Base-by-base conservation (phyloP, 768 basidiomycete genomes). In the Panaeolus papilionaceus region DNA sequence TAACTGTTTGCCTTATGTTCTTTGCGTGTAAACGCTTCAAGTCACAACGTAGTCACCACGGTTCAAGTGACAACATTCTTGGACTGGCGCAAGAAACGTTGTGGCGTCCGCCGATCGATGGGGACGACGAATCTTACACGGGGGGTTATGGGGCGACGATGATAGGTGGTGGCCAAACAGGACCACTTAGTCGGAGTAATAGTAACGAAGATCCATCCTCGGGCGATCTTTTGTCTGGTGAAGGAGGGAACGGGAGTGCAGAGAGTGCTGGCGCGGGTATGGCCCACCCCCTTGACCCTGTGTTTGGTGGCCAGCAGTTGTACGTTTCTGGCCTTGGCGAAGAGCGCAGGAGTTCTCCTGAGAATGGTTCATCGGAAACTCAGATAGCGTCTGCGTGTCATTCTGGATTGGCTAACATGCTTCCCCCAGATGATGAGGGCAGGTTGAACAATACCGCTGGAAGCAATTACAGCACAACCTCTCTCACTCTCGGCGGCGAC, bases 41-140 rank as follows among this genome's bases (percentile, higher is more conserved):
- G 61, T 66, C 72, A 4, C 68, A 68, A 40, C 67, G 64, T 38
- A 51, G 61, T 38, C 42, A 66, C 26, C 64, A 66, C 8, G 72
- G 71, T 4, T 75, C 73, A 11, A 73, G 68, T 9, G 75, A 77
- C 38, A 69, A 70, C 38, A 71, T 75, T 61, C 68, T 75, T 16
- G 67, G 70, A 33, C 67, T 68, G 7, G 73, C 71, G 20, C 66
- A 68, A 10, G 64, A 67, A 63, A 68, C 68, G 11, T 65, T 69
- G 18, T 80, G 79, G 79, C 71, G 76, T 44, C 74, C 75, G 14
- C 79, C 81, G 18, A 68, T 80, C 39, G 78, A 76, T 16, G 54
- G 54, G 11, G 77, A 79, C 23, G 76, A 72, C 47, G 71, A 71
- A 3, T 72, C 70, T 16, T 71, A 68, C 47, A 51, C 61, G 14